Base-by-base conservation (phyloP, 306 rosid species). In the Malus sieversii region DNA sequence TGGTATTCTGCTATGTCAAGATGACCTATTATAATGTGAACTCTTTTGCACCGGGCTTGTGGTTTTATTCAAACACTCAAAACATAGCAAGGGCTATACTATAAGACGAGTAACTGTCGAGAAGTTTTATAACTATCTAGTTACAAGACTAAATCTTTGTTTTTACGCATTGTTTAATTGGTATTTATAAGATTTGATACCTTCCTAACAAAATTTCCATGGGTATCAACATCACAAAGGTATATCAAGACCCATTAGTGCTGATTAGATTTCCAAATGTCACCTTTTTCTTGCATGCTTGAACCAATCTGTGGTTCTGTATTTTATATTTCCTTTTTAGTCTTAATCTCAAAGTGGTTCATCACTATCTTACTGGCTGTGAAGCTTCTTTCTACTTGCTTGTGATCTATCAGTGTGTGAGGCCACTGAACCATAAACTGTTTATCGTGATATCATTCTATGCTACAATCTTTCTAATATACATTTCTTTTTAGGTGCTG, bases 401-500 rank as follows among this genome's bases (percentile, higher is more conserved):
- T 29, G 42, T 10, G 29, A 52, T 1, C 11, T n/a, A 51, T 18
- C n/a, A 9, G 25, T 52, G 23, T 70, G 44, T 25, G 23, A 64
- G 19, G 38, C 51, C 69, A 51, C 14, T 42, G 27, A 42, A 25
- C 68, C 30, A 27, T 44, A 22, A 62, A 51, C 8, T 48, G 67
- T 72, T 57, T 65, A 11, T 38, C 16, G 81, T 53, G 76, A 3
- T 59, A 64, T 65, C 68, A 29, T 74, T 48, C n/a, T 22, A 81
- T 67, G 8, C 42, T 44, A 27, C 68, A 63, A 68, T 55, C 16
- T 48, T 59, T 77, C 72, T 82, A 10, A 53, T 40, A 25, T 71
- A 82, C 65, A 19, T 76, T 73, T 59, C 35, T 69, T 79, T 53
- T 71, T 70, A 95, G 99, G 99, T 95, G 75, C 89, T 96, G 64